Evolutionary conservation across 1,284 basidiomycete species (phyloP).

Genomic region (Ustilago xerochloae): DNA sequence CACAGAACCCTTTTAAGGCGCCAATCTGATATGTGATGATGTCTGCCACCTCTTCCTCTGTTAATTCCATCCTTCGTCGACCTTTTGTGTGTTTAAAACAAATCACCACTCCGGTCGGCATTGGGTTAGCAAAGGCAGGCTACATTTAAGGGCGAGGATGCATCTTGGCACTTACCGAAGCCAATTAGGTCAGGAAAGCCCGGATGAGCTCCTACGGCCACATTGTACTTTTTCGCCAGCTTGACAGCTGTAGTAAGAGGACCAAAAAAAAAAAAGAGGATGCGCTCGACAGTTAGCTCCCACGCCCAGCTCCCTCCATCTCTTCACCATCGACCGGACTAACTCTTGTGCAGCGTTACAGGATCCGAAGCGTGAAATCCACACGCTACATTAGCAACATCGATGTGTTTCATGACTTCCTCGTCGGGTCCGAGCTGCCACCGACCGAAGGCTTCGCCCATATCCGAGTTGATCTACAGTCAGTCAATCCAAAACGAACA

Average conservation of each 20-base stretch:
- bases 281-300: too few species aligned
- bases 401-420: conserved; percentile 33
- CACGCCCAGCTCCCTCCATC: too few species aligned
- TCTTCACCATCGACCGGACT: not conserved
- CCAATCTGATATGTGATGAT: conserved; percentile 44
- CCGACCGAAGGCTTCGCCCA: conserved; percentile 38
- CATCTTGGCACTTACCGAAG: conserved; percentile 18
- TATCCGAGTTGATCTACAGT: conserved; percentile 25
- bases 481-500: too few species aligned
- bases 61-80: conserved; percentile 30
- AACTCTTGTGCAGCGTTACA: conserved; percentile 27
- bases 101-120: too few species aligned
- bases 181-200: conserved; percentile 36
- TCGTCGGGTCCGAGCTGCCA: conserved; percentile 40
- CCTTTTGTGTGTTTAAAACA: conserved; percentile 9
- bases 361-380: conserved; percentile 45
- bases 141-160: not conserved
- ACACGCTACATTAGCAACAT: conserved; percentile 33
- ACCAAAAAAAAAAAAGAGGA: not conserved
- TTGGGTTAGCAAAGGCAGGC: too few species aligned
- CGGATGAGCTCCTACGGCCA: conserved; percentile 35
- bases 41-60: conserved; percentile 32
- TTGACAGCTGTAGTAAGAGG: conserved; percentile 14
- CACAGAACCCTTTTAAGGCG: conserved; percentile 36
- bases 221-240: conserved; percentile 31